phyloP scores from a whole-genome alignment of 345 rosid genomes.

The Melaleuca quinquenervia region DNA sequence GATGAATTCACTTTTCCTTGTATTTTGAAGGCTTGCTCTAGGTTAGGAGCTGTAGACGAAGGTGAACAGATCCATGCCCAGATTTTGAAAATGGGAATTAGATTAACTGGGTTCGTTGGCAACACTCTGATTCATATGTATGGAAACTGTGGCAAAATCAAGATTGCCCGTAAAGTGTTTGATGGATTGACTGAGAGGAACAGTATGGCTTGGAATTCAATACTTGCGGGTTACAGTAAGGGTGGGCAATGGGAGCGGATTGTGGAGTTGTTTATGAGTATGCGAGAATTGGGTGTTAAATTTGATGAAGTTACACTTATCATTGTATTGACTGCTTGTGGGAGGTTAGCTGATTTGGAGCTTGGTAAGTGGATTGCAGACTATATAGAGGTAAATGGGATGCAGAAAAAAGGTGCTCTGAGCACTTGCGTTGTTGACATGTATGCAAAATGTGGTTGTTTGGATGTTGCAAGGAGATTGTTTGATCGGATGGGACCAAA shows the following conservation, averaged over 20 bases:
- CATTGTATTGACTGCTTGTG: constrained; percentile 31
- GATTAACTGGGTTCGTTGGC: constrained; percentile 5
- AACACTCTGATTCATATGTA: constrained; percentile 22
- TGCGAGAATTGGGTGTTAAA: constrained; percentile 9
- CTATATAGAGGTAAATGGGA: constrained; percentile 17
- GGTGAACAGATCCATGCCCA: constrained; percentile 37
- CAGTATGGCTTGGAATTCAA: constrained; percentile 30
- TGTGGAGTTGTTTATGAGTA: constrained; percentile 16
- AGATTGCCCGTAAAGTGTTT: constrained; percentile 18
- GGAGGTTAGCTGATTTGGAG: constrained; percentile 19
- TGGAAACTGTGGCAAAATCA: constrained; percentile 7
- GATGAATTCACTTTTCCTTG: constrained; percentile 32
- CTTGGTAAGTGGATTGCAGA: constrained; percentile 23
- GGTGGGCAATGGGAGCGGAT: constrained; percentile 16
- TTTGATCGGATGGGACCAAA: constrained; percentile 12
- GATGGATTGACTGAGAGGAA: constrained; percentile 26
- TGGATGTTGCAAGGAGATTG: constrained; percentile 19
- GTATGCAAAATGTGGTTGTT: constrained; percentile 31
- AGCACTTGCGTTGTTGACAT: constrained; percentile 28
- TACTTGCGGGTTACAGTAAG: constrained; percentile 25
- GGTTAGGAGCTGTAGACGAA: constrained; percentile 11
- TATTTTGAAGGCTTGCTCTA: constrained; percentile 27
- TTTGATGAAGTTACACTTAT: constrained; percentile 24
- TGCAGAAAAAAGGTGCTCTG: constrained; percentile 10
- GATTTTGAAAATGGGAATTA: constrained; percentile 17